Evolutionary conservation across 768 basidiomycete species (phyloP), one percentile per base, ranked within the genome.

Genomic region (Rubroboletus pulcherrimus): DNA sequence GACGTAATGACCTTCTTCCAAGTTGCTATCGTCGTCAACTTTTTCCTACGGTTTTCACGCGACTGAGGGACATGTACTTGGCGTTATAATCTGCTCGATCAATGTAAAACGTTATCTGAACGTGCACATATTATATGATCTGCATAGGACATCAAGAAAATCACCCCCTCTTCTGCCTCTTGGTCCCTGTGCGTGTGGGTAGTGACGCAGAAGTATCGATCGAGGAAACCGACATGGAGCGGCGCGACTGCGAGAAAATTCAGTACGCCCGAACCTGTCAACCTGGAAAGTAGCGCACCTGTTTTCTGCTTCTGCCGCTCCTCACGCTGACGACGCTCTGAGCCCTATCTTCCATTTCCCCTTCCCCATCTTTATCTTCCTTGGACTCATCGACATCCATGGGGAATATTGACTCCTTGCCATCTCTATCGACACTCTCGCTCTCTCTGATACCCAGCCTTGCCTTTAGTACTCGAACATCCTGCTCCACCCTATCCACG

Each of bases 21-120:
- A 93, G 91, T 87, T 54, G 91, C 93, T 42, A 83, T 94, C 63
- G 74, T 90, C 53, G 83, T 86, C 75, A 95, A 94, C 71, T 93
- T 95, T 63, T 75, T 91, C 56, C 79, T 95, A 57, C 85, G 91
- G 47, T 92, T 93, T 72, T 81, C 88, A 26, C 66, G 53, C 37
- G 57, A 56, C 41, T 73, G 34, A 66, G 51, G 24, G 40, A 26
- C 34, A 12, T 49, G 24, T 41, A 31, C 7, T 45, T 10, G 35
- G 10, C 3, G 15, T 31, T 38, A 34, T 26, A 19, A 17, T 44
- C 49, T 61, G 56, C 60, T 55, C 31, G 55, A 63, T 62, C 58
- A 40, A 61, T 56, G 44, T 56, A 46, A 49, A 44, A 43, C 29
- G 5, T 30, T 21, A 26, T 57, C 48, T 40, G 45, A 46, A 41